Base-by-base conservation (phyloP, 202 grass and related monocot genomes). In the Brachypodium distachyon region DNA sequence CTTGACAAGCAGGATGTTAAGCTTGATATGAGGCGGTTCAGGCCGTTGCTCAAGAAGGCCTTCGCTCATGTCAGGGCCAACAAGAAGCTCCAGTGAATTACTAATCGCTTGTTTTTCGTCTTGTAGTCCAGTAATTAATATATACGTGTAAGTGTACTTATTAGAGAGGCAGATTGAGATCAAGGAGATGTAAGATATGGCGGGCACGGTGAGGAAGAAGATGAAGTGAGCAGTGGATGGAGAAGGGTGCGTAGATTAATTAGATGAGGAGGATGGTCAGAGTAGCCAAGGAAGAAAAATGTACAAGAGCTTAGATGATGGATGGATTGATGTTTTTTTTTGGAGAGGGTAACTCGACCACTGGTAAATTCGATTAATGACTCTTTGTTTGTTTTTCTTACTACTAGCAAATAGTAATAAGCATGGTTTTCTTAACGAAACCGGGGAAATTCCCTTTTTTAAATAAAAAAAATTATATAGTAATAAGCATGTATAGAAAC, bases 1-100 rank as follows among this genome's bases (percentile, higher is more conserved):
- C 81, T 99, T 46, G 96, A 93, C 83, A 93, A 93, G 77, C 96
- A 99, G 82, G 87, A 95, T 75, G 92, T 99, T 37, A 75, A 83
- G 67, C 71, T 99, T 25, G 74, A 99, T 77, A 70, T 93, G 72
- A 81, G 36, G 39, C 77, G 90, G 48, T 97, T 97, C 74, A 40
- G 82, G 43, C 84, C 86, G 0, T 41, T 81, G 6, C 78, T 97
- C 11, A 80, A 89, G 83, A 85, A 91, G 77, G 77, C 90, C 69
- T 74, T 93, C 0, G 64, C 56, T 0, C 84, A 87, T 42, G 57
- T 97, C 71, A 71, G 54, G 28, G 23, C 71, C 6, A 67, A 72
- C 53, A 78, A 69, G 37, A 78, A 69, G 37, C 33, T 55, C 28
- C 3, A 21, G 32, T 29, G 13, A 74, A 16, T 3, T n/a, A n/a